These are phyloP conservation scores for Pseudogymnoascus sp. DNA, from an alignment of 2,329 filamentous ascomycete genomes.

Conservation along the genomic window DNA sequence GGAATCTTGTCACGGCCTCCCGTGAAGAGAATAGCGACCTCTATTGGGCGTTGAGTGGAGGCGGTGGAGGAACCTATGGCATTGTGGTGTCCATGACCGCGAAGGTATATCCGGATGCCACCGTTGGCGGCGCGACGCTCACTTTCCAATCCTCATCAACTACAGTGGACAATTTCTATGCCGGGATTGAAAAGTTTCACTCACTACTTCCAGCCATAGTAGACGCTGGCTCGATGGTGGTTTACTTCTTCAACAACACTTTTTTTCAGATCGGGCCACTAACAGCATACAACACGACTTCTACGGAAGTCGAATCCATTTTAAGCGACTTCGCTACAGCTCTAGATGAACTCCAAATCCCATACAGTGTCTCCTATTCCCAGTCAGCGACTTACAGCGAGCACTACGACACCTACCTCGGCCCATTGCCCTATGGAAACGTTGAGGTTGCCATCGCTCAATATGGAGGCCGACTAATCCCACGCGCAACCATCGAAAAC, in stretches of 20 bases:
- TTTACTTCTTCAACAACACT: constrained; percentile 40
- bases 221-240: constrained; percentile 40
- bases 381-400: constrained; percentile 22
- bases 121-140: constrained; percentile 37
- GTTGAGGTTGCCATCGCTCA: constrained; percentile 26
- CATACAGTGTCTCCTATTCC: constrained; percentile 22
- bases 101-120: constrained; percentile 38
- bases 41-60: constrained; percentile 55
- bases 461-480: constrained; percentile 37
- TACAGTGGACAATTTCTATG: constrained; percentile 38
- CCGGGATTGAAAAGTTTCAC: constrained; percentile 39
- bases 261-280: constrained; percentile 40
- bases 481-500: constrained; percentile 27
- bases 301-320: constrained; percentile 34
- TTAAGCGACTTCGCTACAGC: constrained; percentile 37
- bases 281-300: constrained; percentile 39
- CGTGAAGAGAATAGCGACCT: constrained; percentile 43
- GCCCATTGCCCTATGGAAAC: constrained; percentile 24
- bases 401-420: constrained; percentile 25
- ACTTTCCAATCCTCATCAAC: constrained; percentile 31
- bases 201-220: constrained; percentile 36
- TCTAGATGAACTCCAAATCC: constrained; percentile 31
- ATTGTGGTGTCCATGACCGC: constrained; percentile 48
- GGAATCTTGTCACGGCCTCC: constrained; percentile 40
- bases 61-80: constrained; percentile 51